These are phyloP conservation scores for Sporothrix curviconia DNA, from an alignment of 2,329 filamentous ascomycete species.

Conservation along the genomic window DNA sequence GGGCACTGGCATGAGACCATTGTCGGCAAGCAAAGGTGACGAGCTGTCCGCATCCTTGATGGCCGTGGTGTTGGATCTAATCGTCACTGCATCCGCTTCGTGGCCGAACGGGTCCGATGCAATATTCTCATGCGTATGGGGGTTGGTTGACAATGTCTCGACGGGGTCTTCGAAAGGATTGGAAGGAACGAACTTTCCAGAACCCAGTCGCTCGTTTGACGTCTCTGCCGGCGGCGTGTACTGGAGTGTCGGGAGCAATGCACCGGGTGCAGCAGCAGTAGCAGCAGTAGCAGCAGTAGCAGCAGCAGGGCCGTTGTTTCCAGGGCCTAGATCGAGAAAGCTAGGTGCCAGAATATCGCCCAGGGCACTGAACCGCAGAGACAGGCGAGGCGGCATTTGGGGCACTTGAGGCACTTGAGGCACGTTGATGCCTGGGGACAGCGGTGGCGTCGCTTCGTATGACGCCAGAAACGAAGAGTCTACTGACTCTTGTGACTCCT, in stretches of 20 bases:
- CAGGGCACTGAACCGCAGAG: conserved; percentile 22
- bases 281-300: too few relatives aligned
- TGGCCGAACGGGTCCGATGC: not conserved
- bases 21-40: not conserved
- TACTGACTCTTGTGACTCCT: conserved; percentile 15
- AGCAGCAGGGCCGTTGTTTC: conserved; percentile 20
- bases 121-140: not conserved
- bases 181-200: not conserved
- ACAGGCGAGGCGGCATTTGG: conserved; percentile 23
- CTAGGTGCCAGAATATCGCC: conserved; percentile 15
- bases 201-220: not conserved
- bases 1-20: not conserved
- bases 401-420: conserved; percentile 20
- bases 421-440: conserved; percentile 17
- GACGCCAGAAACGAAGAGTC: conserved; percentile 13
- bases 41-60: conserved; percentile 1
- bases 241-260: conserved; percentile 25
- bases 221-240: conserved; percentile 21
- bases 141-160: not conserved
- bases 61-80: conserved; percentile 6
- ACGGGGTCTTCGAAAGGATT: not conserved
- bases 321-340: conserved; percentile 19
- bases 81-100: conserved; percentile 3
- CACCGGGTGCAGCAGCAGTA: too few relatives aligned
- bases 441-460: conserved; percentile 16